These are phyloP conservation scores for Vicia villosa DNA, from an alignment of 306 rosid species.

Conservation along the genomic window DNA sequence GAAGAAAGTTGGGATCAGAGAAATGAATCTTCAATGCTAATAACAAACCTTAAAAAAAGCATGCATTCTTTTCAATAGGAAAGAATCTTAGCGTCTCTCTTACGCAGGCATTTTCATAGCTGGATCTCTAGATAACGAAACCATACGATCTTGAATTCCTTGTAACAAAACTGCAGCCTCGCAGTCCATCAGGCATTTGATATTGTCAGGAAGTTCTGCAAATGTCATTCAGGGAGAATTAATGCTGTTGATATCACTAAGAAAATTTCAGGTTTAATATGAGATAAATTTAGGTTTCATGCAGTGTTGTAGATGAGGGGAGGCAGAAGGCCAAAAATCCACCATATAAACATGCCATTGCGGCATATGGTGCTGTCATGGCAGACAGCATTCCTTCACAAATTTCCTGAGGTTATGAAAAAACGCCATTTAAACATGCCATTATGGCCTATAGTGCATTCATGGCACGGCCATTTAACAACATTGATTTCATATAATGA, in stretches of 20 bases:
- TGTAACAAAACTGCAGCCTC: slow-evolving; percentile 70
- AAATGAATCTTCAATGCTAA: background rate
- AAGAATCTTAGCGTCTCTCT: slow-evolving; percentile 36
- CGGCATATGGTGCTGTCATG: too few species aligned
- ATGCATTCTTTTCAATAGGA: slow-evolving; percentile 23
- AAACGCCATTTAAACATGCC: too few species aligned
- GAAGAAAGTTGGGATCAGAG: slow-evolving; percentile 28
- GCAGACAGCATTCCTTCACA: too few species aligned
- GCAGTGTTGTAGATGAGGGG: too few species aligned
- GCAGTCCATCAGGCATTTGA: slow-evolving; percentile 79
- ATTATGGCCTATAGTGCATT: too few species aligned
- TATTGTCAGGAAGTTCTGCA: slow-evolving; percentile 76
- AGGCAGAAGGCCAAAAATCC: too few species aligned
- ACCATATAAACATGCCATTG: too few species aligned
- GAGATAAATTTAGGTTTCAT: too few species aligned
- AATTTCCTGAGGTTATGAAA: too few species aligned
- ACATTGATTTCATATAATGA: slow-evolving; percentile 11
- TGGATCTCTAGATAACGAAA: slow-evolving; percentile 73
- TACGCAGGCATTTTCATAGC: slow-evolving; percentile 68
- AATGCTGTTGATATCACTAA: slow-evolving; percentile 2
- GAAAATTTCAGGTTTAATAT: background rate
- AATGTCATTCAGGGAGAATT: slow-evolving; percentile 24
- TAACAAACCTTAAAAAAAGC: slow-evolving; percentile 6
- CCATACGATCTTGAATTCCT: slow-evolving; percentile 78
- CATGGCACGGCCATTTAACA: too few species aligned